phyloP scores from a whole-genome alignment of 2,329 filamentous ascomycete genomes.

The Endoconidiophora laricicola region DNA sequence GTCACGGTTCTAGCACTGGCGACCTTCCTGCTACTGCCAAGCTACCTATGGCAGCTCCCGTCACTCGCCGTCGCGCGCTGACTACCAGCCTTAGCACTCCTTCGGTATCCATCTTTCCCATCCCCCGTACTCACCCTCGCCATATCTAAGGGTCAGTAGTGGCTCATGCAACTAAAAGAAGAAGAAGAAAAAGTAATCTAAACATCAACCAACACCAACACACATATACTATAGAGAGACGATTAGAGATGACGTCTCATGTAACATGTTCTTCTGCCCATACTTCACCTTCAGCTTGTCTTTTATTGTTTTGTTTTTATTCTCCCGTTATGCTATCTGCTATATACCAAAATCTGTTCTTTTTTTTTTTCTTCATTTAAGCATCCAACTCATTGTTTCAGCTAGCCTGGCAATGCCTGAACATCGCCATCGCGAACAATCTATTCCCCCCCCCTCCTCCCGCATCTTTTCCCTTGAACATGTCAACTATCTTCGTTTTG shows the following conservation, averaged over 20 bases:
- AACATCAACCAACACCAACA: not conserved
- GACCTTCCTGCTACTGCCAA: constrained; percentile 12
- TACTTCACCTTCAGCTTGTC: not conserved
- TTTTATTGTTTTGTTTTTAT: not conserved
- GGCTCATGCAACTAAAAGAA: not conserved
- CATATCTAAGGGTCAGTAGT: not conserved
- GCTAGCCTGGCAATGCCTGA: too few species aligned
- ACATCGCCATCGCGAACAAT: too few species aligned
- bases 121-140: constrained; percentile 21
- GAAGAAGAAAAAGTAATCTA: not conserved
- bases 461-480: not conserved
- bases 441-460: not conserved
- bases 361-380: not conserved
- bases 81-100: constrained; percentile 30
- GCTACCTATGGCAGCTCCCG: not conserved
- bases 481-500: not conserved
- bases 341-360: not conserved
- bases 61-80: constrained; percentile 25
- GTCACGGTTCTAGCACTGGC: constrained; percentile 10
- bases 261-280: not conserved
- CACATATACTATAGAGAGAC: not conserved
- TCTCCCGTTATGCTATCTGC: not conserved
- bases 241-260: not conserved
- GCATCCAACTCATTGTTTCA: too few species aligned
- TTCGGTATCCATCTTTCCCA: constrained; percentile 29